A percentile compares a stretch with the other conserved stretches of the same genome.
Conservation (phyloP, 2,329 filamentous ascomycete species). For the Epichloe gansuensis region DNA sequence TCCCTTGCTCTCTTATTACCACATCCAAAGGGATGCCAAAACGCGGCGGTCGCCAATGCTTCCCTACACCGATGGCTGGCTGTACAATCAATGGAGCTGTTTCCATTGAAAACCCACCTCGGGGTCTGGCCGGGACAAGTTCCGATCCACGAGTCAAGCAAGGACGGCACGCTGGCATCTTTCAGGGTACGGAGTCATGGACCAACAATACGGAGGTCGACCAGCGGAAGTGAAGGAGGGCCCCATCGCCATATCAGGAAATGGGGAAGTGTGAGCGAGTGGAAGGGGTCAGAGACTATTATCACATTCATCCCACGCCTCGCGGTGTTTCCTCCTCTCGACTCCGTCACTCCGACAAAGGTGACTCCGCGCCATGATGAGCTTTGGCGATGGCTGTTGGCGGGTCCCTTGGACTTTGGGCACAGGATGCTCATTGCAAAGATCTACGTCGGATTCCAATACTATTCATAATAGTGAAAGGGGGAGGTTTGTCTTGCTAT, state of each 20-base stretch:
- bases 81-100: background rate
- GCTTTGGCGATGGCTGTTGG: background rate
- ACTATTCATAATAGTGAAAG: too few species aligned
- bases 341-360: background rate
- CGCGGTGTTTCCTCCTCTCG: background rate
- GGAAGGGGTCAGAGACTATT: too few species aligned
- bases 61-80: too few species aligned
- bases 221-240: background rate
- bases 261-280: too few species aligned
- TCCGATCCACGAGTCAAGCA: too few species aligned
- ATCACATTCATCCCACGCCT: background rate
- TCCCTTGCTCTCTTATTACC: too few species aligned
- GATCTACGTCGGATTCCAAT: too few species aligned
- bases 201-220: background rate
- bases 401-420: background rate
- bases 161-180: too few species aligned
- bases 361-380: too few species aligned
- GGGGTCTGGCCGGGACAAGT: background rate
- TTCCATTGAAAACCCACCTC: background rate
- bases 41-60: too few species aligned
- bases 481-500: background rate
- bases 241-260: background rate
- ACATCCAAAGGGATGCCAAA: too few species aligned
- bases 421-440: background rate
- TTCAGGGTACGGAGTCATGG: too few species aligned